Evolutionary conservation across 2,329 filamentous ascomycete species (phyloP), one percentile per base, ranked within the genome.

Genomic region (Phyllosticta capitalensis): DNA sequence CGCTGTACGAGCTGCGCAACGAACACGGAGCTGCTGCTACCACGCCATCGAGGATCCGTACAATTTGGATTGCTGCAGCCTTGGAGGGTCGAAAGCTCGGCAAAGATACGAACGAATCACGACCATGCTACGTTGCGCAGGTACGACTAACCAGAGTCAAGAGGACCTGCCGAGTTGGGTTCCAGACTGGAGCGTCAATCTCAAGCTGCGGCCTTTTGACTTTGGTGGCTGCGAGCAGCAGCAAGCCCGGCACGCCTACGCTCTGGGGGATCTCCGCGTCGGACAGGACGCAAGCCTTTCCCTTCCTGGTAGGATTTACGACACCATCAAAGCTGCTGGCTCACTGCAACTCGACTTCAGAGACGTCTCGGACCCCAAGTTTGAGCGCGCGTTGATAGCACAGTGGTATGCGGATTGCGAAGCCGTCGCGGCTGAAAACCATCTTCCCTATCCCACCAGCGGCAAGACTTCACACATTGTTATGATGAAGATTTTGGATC

Each of bases 121-220:
- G 53, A 60, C 54, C 20, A 60, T 56, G 58, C 33, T 60, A 17
- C 55, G 58, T 38, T 60, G 58, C n/a, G 58, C 58, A 19, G 58
- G 58, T 19, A 20, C 48, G 12, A 19, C 49, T 48, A 60, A 60
- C 49, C 58, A 60, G 30, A 24, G 45, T 20, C 58, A 56, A 49
- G 53, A 60, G 45, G 33, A 20, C 3, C 54, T 60, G 3, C 58
- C 54, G 2, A 56, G 53, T 14, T 60, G 58, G 58, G 58, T 60
- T 6, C 58, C 58, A 5, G 58, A 60, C 38, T 60, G 58, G 58
- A 53, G 53, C 7, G 14, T 52, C 48, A 20, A 49, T 20, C 45
- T 48, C 20, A 56, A 60, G 14, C 53, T 60, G 17, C 58, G 49
- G 22, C 58, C 58, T 3, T 54, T 60, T 38, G 55, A 49, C 22